Percentiles rank a stretch among this genome's conserved stretches.
Conservation (phyloP, 495 filamentous ascomycete species). For the Mytilinidion resinicola region DNA sequence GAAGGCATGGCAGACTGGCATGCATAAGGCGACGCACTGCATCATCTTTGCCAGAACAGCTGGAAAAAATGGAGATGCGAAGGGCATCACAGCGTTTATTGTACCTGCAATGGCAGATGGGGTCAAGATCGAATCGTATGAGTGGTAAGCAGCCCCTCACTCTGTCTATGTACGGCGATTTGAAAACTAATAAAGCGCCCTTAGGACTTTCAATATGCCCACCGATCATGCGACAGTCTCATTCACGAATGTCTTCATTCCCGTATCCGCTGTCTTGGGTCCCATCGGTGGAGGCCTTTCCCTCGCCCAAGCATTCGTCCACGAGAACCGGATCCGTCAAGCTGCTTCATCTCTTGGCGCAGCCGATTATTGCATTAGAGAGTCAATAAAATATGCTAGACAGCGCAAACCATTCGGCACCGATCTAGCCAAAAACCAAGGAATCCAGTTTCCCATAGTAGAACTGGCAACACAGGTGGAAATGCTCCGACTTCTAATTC, state of each 20-base stretch:
- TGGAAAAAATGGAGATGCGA: background rate
- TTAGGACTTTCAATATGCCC: background rate
- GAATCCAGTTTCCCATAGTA: background rate
- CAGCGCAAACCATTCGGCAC: background rate
- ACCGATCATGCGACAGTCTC: background rate
- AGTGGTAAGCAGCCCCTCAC: too few relatives aligned
- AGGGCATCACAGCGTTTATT: background rate
- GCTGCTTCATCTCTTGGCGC: background rate
- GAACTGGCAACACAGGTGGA: background rate
- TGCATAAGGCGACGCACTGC: background rate
- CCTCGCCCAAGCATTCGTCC: background rate
- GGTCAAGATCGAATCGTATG: background rate
- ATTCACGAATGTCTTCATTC: background rate
- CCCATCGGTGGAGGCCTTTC: background rate
- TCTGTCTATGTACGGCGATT: too few relatives aligned
- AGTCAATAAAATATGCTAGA: background rate
- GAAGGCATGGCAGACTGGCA: background rate
- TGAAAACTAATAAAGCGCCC: too few relatives aligned
- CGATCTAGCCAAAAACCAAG: background rate
- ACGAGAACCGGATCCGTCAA: background rate
- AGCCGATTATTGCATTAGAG: background rate
- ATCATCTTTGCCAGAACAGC: background rate
- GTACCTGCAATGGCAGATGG: background rate
- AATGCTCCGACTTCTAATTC: background rate
- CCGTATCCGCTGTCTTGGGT: background rate